Conservation (phyloP, 352 stramenopile genomes). For the Globisporangium splendens region DNA sequence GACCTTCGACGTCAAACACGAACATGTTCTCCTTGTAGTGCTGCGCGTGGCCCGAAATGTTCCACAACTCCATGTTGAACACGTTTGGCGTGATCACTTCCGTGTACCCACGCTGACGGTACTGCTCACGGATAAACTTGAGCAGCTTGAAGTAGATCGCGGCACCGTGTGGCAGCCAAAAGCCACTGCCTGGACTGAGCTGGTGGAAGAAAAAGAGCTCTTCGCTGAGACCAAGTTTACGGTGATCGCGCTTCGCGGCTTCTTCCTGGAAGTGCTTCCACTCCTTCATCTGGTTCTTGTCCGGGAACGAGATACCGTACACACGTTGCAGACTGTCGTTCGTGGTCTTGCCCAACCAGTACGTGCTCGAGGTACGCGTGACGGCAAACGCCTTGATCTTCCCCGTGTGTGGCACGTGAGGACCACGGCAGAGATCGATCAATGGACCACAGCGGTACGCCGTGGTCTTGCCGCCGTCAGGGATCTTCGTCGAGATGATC, state of each 20-base stretch:
- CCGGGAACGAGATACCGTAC: conserved; percentile 96
- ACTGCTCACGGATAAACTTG: conserved; percentile 83
- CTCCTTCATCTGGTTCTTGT: conserved; percentile 83
- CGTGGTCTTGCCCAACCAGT: conserved; percentile 96
- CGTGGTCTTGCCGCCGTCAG: conserved; percentile 95
- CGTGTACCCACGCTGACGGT: conserved; percentile 91
- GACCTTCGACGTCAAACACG: conserved; percentile 71
- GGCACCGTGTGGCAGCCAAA: conserved; percentile 97
- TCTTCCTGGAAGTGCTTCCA: conserved; percentile 91
- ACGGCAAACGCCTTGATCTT: conserved; percentile 96
- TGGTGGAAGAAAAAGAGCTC: conserved; percentile 96
- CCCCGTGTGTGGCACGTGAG: conserved; percentile 95
- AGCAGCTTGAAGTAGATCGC: conserved; percentile 97
- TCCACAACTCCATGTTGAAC: conserved; percentile 97
- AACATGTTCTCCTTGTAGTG: conserved; percentile 98
- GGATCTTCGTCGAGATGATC: conserved; percentile 96
- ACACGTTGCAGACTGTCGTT: conserved; percentile 97
- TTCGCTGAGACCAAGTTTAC: conserved; percentile 91
- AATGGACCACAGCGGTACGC: conserved; percentile 97
- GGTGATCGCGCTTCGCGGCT: conserved; percentile 96
- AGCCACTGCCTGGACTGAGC: conserved; percentile 95
- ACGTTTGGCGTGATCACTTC: conserved; percentile 97
- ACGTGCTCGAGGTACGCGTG: conserved; percentile 92
- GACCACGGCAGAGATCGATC: conserved; percentile 97
- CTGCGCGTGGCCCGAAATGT: conserved; percentile 95